Evolutionary conservation across 1,139 yeast genomes (phyloP).

Genomic region (Candida albicans): DNA sequence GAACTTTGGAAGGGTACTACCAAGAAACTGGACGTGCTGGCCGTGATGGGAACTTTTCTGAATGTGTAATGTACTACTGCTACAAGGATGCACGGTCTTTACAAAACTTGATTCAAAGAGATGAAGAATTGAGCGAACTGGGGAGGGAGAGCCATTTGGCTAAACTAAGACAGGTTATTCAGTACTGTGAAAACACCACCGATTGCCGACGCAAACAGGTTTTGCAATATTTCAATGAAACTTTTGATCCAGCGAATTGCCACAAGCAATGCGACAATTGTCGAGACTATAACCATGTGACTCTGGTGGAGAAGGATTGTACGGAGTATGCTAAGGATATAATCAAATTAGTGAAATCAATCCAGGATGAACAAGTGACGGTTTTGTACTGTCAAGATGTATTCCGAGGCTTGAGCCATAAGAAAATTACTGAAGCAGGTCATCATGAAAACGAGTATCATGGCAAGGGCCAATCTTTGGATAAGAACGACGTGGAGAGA

Average conservation of each 20-base stretch:
- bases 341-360: slow-evolving; percentile 54
- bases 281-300: slow-evolving; percentile 39
- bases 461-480: slow-evolving; percentile 66
- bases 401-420: slow-evolving; percentile 69
- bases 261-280: slow-evolving; percentile 85
- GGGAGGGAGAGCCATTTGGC: slow-evolving; percentile 78
- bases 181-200: slow-evolving; percentile 86
- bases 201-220: slow-evolving; percentile 92
- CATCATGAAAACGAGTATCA: slow-evolving; percentile 61
- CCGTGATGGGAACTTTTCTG: slow-evolving; percentile 81
- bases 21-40: slow-evolving; percentile 99
- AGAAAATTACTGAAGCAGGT: slow-evolving; percentile 61
- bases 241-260: slow-evolving; percentile 68
- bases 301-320: slow-evolving; percentile 63
- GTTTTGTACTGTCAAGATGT: slow-evolving; percentile 80
- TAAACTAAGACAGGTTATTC: slow-evolving; percentile 79
- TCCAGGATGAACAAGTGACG: slow-evolving; percentile 67
- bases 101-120: slow-evolving; percentile 76
- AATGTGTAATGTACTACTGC: slow-evolving; percentile 79
- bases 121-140: slow-evolving; percentile 59
- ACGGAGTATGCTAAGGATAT: slow-evolving; percentile 64
- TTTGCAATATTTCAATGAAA: slow-evolving; percentile 84
- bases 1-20: slow-evolving; percentile 91
- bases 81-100: slow-evolving; percentile 75
- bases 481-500: slow-evolving; percentile 73